Evolutionary conservation across 208 protist genomes (phyloP).

Genomic region (Acanthamoeba quina): DNA sequence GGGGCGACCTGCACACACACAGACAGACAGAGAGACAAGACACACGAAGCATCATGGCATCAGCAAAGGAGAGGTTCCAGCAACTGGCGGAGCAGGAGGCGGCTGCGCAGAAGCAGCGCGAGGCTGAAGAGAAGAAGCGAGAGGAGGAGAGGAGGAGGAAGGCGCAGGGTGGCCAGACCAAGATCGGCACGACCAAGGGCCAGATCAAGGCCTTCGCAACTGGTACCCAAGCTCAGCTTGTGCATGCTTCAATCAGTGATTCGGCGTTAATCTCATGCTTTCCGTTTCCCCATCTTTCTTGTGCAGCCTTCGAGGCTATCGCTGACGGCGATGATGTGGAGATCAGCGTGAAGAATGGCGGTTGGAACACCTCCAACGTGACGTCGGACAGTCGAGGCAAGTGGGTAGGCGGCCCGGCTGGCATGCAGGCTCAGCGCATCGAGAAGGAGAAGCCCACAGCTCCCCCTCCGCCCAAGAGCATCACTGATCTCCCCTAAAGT

Average conservation of each 20-base stretch:
- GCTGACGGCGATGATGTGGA: constrained; percentile 63
- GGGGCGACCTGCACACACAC: background rate
- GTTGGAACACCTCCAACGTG: constrained; percentile 60
- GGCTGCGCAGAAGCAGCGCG: background rate
- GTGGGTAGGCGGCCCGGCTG: constrained; percentile 49
- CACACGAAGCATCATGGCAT: background rate
- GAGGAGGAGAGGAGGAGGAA: constrained; percentile 32
- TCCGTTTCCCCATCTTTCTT: background rate
- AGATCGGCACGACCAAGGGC: constrained; percentile 54
- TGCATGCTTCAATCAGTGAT: background rate
- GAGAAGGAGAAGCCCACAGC: constrained; percentile 13
- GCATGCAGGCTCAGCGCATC: constrained; percentile 53
- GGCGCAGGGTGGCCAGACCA: constrained; percentile 24
- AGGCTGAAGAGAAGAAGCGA: constrained; percentile 44
- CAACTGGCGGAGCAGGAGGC: constrained; percentile 53
- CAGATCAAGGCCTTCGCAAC: constrained; percentile 70
- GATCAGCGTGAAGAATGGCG: constrained; percentile 53
- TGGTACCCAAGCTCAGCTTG: background rate
- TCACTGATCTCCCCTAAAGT: constrained; percentile 1
- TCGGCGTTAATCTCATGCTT: background rate
- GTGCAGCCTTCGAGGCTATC: constrained; percentile 58
- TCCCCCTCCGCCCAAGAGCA: constrained; percentile 34
- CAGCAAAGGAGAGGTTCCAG: constrained; percentile 60
- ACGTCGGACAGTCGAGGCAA: constrained; percentile 72
- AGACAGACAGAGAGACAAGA: background rate